Base-by-base conservation (phyloP, 2,329 filamentous ascomycete genomes). In the Penicillium sp. region DNA sequence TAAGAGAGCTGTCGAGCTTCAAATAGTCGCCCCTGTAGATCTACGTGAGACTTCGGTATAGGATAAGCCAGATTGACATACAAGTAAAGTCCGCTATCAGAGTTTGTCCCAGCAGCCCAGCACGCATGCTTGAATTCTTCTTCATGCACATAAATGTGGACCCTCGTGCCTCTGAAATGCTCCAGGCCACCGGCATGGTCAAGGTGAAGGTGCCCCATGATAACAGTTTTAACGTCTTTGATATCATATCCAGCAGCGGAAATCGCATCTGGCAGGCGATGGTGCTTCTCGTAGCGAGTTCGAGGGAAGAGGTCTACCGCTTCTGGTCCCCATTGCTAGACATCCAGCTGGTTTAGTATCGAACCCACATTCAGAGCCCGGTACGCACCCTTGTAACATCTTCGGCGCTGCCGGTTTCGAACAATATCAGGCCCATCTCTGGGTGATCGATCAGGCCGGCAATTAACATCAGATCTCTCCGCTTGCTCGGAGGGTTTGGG, bases 171-270 rank as follows among this genome's bases (percentile, higher is more conserved):
- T 3, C 75, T 45, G 50, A 83, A 83, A 56, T 82, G 74, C 52
- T 82, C 79, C 1, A 83, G 68, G 0, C 82, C 81, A 2, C 81
- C 82, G 0, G 82, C 81, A 64, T 83, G 81, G 63, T 83, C 81
- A 2, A 82, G 64, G 65, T 83, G 81, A 35, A 84, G 69, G 58
- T 83, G 81, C 3, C 81, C 79, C 19, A 83, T 75, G 3, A 83
- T 75, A 9, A 83, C 74, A 21, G 76, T 75, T 66, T 83, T 82
- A 30, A 83, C 70, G 66, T 83, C 80, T 52, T 79, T 76, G 54
- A 83, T 78, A 52, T 78, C 74, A 53, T 83, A 70, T n/a, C 79
- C 77, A 0, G 75, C 73, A 13, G 68, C 66, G 48, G 70, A 67
- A 46, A 80, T 79, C 3, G 77, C 77, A 0, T 69, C 70, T 0